These are phyloP conservation scores for Clonostachys byssicola DNA, from an alignment of 2,329 filamentous ascomycete genomes.

Conservation along the genomic window DNA sequence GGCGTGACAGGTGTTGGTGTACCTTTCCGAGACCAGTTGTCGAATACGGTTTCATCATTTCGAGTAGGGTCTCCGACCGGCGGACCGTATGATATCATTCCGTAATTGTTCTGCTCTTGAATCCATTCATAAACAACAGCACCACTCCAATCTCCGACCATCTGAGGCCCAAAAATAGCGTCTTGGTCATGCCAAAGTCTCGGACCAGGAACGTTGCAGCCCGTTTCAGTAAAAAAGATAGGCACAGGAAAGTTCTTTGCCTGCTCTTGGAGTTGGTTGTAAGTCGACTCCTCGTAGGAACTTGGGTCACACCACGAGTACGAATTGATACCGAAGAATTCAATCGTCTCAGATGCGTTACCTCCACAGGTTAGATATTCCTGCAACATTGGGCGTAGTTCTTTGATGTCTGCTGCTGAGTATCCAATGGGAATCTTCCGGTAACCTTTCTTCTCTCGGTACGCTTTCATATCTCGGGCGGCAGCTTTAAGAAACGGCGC, in stretches of 20 bases:
- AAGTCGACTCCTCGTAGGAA: slow-evolving; percentile 61
- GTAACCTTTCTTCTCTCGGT: slow-evolving; percentile 71
- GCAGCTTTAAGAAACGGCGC: slow-evolving; percentile 84
- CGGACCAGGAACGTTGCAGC: slow-evolving; percentile 65
- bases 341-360: slow-evolving; percentile 64
- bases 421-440: slow-evolving; percentile 82
- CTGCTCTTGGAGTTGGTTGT: slow-evolving; percentile 61
- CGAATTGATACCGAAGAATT: slow-evolving; percentile 84
- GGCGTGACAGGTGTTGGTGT: slow-evolving; percentile 69
- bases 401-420: slow-evolving; percentile 78
- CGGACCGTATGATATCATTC: slow-evolving; percentile 71
- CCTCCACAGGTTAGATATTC: slow-evolving; percentile 75
- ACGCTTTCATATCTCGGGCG: slow-evolving; percentile 76
- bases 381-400: slow-evolving; percentile 57
- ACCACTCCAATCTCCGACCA: slow-evolving; percentile 69
- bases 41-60: slow-evolving; percentile 52
- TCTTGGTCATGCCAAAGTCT: slow-evolving; percentile 68
- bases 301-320: slow-evolving; percentile 73
- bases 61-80: slow-evolving; percentile 43
- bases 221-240: slow-evolving; percentile 87
- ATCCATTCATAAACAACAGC: slow-evolving; percentile 91
- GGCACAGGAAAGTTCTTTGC: slow-evolving; percentile 73
- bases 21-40: slow-evolving; percentile 66
- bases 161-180: slow-evolving; percentile 70
- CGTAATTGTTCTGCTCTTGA: slow-evolving; percentile 78